Conservation (phyloP, 139 green algal species). For the Haematococcus sp. region DNA sequence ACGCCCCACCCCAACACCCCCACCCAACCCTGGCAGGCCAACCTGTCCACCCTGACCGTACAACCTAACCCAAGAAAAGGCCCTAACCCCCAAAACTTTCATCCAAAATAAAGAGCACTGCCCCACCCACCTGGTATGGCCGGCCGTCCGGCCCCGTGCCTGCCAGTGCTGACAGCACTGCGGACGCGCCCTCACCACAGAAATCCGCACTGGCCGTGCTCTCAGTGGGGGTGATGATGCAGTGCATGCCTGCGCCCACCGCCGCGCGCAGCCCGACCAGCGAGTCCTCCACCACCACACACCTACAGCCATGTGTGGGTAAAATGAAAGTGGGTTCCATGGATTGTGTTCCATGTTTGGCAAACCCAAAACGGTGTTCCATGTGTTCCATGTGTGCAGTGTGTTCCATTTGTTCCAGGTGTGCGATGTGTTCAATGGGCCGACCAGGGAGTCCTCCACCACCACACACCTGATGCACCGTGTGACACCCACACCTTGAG, state of each 20-base stretch:
- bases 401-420: slow-evolving; percentile 32
- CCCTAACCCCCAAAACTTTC: too few species aligned
- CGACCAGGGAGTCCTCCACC: slow-evolving; percentile 43
- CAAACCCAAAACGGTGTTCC: slow-evolving; percentile 6
- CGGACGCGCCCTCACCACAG: slow-evolving; percentile 20
- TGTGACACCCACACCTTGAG: too few species aligned
- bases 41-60: too few species aligned
- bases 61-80: too few species aligned
- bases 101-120: too few species aligned
- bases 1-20: too few species aligned
- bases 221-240: slow-evolving; percentile 28
- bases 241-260: slow-evolving; percentile 33
- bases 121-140: too few species aligned
- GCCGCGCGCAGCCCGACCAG: slow-evolving; percentile 37
- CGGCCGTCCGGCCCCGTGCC: too few species aligned
- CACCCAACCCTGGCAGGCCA: too few species aligned
- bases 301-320: not conserved
- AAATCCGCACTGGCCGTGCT: slow-evolving; percentile 21
- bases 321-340: too few species aligned
- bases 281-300: slow-evolving; percentile 48
- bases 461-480: slow-evolving; percentile 25
- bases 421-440: slow-evolving; percentile 24
- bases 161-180: slow-evolving; percentile 11
- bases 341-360: too few species aligned
- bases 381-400: slow-evolving; percentile 19